Evolutionary conservation across 1,139 yeast species (phyloP).

Genomic region (Sugiyamaella sp.): DNA sequence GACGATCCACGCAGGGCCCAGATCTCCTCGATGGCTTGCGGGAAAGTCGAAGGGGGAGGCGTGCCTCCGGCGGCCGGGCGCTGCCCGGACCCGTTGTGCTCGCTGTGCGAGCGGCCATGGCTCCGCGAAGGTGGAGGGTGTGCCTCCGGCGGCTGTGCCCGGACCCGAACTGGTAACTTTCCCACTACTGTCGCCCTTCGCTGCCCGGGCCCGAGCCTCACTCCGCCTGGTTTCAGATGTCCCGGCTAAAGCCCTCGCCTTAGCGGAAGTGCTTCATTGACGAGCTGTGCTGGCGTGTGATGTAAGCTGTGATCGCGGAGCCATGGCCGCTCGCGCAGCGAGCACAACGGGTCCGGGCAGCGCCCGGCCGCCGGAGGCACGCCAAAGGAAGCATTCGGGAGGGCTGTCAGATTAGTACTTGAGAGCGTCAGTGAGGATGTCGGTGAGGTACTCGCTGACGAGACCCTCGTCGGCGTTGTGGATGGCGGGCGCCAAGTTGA

Average conservation of each 20-base stretch:
- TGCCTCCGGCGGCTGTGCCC: no score
- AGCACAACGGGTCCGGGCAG: background rate
- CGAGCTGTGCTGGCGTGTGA: background rate
- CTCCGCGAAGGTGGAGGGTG: no score
- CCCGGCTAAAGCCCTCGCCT: no score
- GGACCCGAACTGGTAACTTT: no score
- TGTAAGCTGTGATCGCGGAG: background rate
- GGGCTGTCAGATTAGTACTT: background rate
- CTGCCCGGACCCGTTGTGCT: background rate
- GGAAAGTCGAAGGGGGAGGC: background rate
- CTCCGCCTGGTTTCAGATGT: no score
- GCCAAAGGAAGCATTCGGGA: background rate
- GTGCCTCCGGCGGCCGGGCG: background rate
- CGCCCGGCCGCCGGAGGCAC: slow-evolving; percentile 9
- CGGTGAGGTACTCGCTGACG: slow-evolving; percentile 34
- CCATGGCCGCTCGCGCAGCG: background rate
- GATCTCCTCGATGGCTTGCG: no score
- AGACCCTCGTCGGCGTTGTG: slow-evolving; percentile 37
- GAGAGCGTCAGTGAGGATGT: slow-evolving; percentile 36
- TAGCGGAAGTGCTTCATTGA: background rate
- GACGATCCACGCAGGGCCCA: no score
- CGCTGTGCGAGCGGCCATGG: no score
- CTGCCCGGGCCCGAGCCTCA: no score
- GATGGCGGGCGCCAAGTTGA: slow-evolving; percentile 43
- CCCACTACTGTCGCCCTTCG: no score